Evolutionary conservation across 768 basidiomycete species (phyloP).

Genomic region (Lepiota subincarnata): DNA sequence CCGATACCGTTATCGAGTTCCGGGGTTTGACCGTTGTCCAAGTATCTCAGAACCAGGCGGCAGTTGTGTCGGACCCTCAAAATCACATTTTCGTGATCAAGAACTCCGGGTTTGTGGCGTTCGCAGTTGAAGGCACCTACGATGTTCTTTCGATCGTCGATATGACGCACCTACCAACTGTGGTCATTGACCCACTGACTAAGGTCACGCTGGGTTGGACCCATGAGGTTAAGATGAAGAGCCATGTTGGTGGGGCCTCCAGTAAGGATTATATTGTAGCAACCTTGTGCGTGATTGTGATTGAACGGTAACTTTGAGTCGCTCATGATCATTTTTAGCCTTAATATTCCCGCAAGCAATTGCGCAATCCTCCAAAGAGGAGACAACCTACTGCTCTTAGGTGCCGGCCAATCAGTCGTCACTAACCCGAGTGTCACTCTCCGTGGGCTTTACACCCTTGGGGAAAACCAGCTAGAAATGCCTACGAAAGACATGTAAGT

Average conservation of each 20-base stretch:
- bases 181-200: constrained; percentile 61
- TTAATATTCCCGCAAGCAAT: constrained; percentile 83
- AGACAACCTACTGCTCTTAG: constrained; percentile 72
- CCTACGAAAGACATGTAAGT: constrained; percentile 83
- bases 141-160: constrained; percentile 78
- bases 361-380: constrained; percentile 82
- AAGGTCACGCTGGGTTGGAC: constrained; percentile 62
- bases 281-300: constrained; percentile 51
- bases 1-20: constrained; percentile 79
- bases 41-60: constrained; percentile 79
- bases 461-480: constrained; percentile 84
- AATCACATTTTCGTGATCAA: constrained; percentile 80
- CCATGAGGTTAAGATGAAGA: constrained; percentile 78
- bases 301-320: neutral
- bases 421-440: constrained; percentile 82
- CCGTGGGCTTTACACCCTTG: constrained; percentile 74
- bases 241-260: constrained; percentile 37
- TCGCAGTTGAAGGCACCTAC: constrained; percentile 75
- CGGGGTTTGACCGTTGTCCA: constrained; percentile 80
- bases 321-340: constrained; percentile 31
- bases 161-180: constrained; percentile 68
- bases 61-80: constrained; percentile 73
- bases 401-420: constrained; percentile 81
- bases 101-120: constrained; percentile 75
- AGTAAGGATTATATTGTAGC: constrained; percentile 73